Base-by-base conservation (phyloP, 768 basidiomycete species). In the Agrocybe pediades region DNA sequence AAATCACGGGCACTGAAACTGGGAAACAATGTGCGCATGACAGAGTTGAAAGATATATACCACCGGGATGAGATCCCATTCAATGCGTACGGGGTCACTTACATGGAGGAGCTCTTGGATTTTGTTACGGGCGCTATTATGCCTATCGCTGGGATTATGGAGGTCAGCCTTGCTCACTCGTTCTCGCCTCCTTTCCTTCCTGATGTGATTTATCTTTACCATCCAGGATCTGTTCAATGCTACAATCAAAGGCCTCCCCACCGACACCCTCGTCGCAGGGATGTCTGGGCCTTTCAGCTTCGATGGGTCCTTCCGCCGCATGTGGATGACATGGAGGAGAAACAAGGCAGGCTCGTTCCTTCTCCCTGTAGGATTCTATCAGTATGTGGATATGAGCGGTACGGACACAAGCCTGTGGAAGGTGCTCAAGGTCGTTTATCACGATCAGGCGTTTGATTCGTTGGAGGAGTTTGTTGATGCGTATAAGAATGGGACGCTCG, bases 291-390 rank as follows among this genome's bases (percentile, higher is more conserved):
- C 85, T 1, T 77, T 81, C 62, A 79, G 80, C 46, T 85, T 79
- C 58, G 85, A 86, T 58, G 85, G 85, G 6, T 68, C 73, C 13
- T 86, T 83, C 73, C 74, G 85, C 44, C 73, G 83, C 13, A 59
- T 74, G 26, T 84, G 83, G 84, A 56, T 82, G 24, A 71, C 72
- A 11, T 80, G 79, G 74, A 71, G 75, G 40, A 71, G 73, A 42
- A 83, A 80, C 57, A 62, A 70, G 1, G 72, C 84, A 3, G 83
- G 82, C 0, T 69, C 75, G 0, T 86, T 67, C 60, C 69, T 86
- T n/a, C 79, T 80, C 46, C 79, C 82, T 9, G 62, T 85, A 17
- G 74, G 76, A 55, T 78, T 85, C 62, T 84, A 78, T 64, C 74
- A 77, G 42, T 86, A 86, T 58, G 60, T 85, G 53, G 84, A 86